Conservation (phyloP, 768 basidiomycete genomes). For the Mycena amicta region DNA sequence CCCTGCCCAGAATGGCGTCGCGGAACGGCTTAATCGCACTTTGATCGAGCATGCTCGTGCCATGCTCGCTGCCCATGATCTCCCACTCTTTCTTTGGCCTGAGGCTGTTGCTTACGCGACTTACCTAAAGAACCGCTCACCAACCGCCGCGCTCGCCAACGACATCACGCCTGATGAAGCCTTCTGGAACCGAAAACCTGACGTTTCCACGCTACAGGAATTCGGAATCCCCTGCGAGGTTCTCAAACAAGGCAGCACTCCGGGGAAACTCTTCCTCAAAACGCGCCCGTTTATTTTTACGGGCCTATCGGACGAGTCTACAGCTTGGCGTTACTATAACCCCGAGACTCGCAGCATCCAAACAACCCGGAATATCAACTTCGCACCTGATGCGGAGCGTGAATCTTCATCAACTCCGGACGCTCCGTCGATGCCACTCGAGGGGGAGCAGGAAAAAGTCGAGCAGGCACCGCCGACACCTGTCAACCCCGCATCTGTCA, state of each 20-base stretch:
- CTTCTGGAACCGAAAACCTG: conserved; percentile 19
- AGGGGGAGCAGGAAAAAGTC: conserved; percentile 5
- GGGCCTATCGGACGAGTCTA: conserved; percentile 21
- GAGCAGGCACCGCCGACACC: conserved; percentile 4
- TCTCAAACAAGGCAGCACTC: background rate
- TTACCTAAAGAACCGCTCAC: conserved; percentile 26
- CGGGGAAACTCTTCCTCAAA: conserved; percentile 2
- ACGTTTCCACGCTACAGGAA: conserved; percentile 11
- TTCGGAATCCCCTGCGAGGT: conserved; percentile 1
- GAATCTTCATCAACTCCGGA: background rate
- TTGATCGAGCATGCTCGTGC: conserved; percentile 24
- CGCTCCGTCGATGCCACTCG: conserved; percentile 7
- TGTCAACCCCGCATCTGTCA: background rate
- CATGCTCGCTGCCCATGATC: conserved; percentile 18
- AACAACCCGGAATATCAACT: conserved; percentile 22
- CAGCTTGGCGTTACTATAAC: conserved; percentile 16
- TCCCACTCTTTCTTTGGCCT: conserved; percentile 23
- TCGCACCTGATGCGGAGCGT: background rate
- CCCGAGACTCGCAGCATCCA: conserved; percentile 9
- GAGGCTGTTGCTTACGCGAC: conserved; percentile 22
- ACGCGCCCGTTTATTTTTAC: conserved; percentile 8
- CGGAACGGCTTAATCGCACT: conserved; percentile 29
- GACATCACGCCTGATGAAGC: conserved; percentile 18
- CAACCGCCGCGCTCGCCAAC: background rate
- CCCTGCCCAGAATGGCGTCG: conserved; percentile 32